phyloP scores from a whole-genome alignment of 73 alveolate genomes.

The Urostyla sp. region DNA sequence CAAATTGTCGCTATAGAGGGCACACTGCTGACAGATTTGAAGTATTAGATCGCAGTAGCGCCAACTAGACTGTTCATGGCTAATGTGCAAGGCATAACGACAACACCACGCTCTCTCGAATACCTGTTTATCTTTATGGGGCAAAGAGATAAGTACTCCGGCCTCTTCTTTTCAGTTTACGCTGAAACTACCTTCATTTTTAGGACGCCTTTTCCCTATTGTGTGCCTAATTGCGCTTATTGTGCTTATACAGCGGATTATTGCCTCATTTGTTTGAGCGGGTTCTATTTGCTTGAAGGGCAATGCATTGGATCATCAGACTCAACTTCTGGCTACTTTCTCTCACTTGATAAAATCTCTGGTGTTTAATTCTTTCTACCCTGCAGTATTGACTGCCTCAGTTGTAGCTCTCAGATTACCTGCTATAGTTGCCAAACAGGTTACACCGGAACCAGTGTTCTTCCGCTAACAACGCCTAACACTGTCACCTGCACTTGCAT shows the following conservation, averaged over 20 bases:
- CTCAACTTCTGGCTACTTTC: not conserved
- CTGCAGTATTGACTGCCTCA: conserved; percentile 4
- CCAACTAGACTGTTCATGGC: conserved; percentile 29
- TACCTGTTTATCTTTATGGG: not conserved
- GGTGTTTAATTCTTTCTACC: not conserved
- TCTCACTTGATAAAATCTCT: not conserved
- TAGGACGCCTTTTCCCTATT: not conserved
- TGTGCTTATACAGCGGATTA: conserved; percentile 11
- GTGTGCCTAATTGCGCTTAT: conserved; percentile 16
- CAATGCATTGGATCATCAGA: not conserved
- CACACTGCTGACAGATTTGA: not conserved
- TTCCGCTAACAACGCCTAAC: not conserved
- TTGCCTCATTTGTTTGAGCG: too few species aligned
- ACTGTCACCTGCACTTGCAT: too few species aligned
- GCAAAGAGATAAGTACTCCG: conserved; percentile 35
- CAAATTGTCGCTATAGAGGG: conserved; percentile 27
- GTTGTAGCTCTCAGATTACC: not conserved
- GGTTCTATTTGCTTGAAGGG: not conserved
- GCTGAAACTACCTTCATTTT: not conserved
- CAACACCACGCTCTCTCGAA: too few species aligned
- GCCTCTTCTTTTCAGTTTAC: conserved; percentile 18
- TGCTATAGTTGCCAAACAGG: conserved; percentile 20
- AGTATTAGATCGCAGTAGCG: not conserved
- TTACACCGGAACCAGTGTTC: not conserved
- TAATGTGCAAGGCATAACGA: not conserved